A percentile compares a stretch with the other conserved stretches of the same genome.
Evolutionary conservation across 2,329 filamentous ascomycete species (phyloP).

Genomic region (Aphanocladium album): DNA sequence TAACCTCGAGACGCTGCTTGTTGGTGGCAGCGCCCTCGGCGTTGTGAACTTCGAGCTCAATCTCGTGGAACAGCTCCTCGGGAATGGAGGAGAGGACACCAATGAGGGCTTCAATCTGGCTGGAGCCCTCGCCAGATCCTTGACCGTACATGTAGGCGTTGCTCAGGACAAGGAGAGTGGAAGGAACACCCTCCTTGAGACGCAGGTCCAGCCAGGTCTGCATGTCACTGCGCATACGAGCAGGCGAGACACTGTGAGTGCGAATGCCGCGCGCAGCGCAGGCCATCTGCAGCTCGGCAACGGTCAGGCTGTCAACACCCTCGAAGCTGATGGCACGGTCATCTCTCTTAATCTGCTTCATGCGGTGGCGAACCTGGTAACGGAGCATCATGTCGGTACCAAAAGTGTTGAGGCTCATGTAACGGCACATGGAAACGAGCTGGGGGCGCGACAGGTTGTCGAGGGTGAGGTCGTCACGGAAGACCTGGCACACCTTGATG

Average conservation of each 20-base stretch:
- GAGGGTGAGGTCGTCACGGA: slow-evolving; percentile 94
- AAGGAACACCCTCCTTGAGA: slow-evolving; percentile 91
- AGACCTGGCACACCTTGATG: slow-evolving; percentile 98
- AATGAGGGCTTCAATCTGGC: slow-evolving; percentile 87
- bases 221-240: slow-evolving; percentile 79
- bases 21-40: slow-evolving; percentile 97
- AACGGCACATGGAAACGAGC: slow-evolving; percentile 94
- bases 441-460: slow-evolving; percentile 96
- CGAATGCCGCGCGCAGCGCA: slow-evolving; percentile 88
- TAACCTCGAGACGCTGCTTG: slow-evolving; percentile 95
- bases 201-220: slow-evolving; percentile 92
- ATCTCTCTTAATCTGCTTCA: slow-evolving; percentile 98
- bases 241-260: slow-evolving; percentile 87
- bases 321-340: slow-evolving; percentile 92
- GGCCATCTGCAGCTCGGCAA: slow-evolving; percentile 85
- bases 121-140: slow-evolving; percentile 79
- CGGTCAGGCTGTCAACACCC: slow-evolving; percentile 88
- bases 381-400: slow-evolving; percentile 97
- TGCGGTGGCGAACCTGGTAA: slow-evolving; percentile 93
- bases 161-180: slow-evolving; percentile 88
- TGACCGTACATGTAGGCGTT: slow-evolving; percentile 97
- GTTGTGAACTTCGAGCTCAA: slow-evolving; percentile 95
- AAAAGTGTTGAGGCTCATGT: slow-evolving; percentile 96
- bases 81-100: slow-evolving; percentile 92
- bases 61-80: slow-evolving; percentile 98